These are phyloP conservation scores for Chondrus crispus DNA, from an alignment of 23 red algal species.

Conservation along the genomic window DNA sequence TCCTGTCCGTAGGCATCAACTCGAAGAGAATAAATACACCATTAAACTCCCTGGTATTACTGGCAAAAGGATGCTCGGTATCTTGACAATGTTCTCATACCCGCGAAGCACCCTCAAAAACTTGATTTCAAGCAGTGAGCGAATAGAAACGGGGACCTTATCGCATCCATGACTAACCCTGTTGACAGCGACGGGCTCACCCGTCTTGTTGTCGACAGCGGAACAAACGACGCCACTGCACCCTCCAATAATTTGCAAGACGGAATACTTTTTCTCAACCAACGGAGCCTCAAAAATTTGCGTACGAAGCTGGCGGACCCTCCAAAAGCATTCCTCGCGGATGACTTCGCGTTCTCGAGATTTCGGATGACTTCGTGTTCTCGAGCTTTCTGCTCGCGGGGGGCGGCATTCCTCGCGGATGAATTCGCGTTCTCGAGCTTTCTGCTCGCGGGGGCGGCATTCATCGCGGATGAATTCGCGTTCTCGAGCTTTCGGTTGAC, in stretches of 20 bases:
- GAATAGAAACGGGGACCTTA: constrained; percentile 67
- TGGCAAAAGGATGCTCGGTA: constrained; percentile 77
- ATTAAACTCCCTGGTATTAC: constrained; percentile 42
- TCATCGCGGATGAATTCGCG: too few relatives aligned
- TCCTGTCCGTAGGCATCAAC: constrained; percentile 81
- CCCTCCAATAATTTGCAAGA: constrained; percentile 77
- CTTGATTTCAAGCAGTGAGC: constrained; percentile 86
- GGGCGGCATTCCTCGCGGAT: too few relatives aligned
- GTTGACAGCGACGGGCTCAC: constrained; percentile 85
- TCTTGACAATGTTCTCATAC: constrained; percentile 91
- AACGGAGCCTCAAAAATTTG: constrained; percentile 67
- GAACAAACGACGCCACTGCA: constrained; percentile 81
- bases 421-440: too few relatives aligned
- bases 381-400: too few relatives aligned
- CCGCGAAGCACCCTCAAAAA: constrained; percentile 77
- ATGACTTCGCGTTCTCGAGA: too few relatives aligned
- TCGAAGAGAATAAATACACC: constrained; percentile 81
- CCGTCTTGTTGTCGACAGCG: constrained; percentile 70
- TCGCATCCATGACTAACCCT: constrained; percentile 74
- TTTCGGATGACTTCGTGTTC: too few relatives aligned
- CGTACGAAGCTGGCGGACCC: constrained; percentile 58
- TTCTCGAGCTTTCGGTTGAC: too few relatives aligned
- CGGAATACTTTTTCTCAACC: constrained; percentile 62
- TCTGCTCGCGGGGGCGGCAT: too few relatives aligned
- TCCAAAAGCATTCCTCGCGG: constrained; percentile 26